Base-by-base conservation (phyloP, 2,329 filamentous ascomycete species). In the Penicillium sp. region DNA sequence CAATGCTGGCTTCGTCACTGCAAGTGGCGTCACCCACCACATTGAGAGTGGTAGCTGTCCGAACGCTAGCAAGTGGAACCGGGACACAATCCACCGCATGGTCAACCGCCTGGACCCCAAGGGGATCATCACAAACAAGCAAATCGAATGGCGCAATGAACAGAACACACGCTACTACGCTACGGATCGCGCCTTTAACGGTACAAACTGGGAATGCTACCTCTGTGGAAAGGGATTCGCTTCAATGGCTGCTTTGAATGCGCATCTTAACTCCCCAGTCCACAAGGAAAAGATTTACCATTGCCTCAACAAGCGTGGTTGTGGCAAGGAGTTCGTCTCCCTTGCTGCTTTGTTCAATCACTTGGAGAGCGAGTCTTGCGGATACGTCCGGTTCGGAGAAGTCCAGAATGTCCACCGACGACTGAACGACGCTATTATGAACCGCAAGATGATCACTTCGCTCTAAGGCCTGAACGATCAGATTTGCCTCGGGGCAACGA, bases 41-140 rank as follows among this genome's bases (percentile, higher is more conserved):
- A 1, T 84, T 1, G 81, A 85, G 55, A 63, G 57, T 0, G 76
- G 75, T 21, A 61, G 69, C 0, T 85, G 81, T 45, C 71, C 72
- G 0, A 62, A 62, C 0, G 76, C 77, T 0, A 65, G 61, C 0
- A 47, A 55, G 3, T 38, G 82, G 2, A 73, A 77, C 58, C 75
- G 76, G 9, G 72, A 78, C 9, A 62, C 54, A 3, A 69, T 84
- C 4, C 75, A 76, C 60, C 53, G 60, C 0, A 60, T 71, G 10
- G 64, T 83, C 7, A 71, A 72, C 2, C 51, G 59, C 13, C 67
- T 69, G 1, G 80, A 84, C 50, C 69, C 71, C 0, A 35, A 67
- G 4, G 73, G 77, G 12, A 3, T 72, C 28, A 73, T 84, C 45
- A 75, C 78, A 6, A 77, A 75, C 50, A 75, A 73, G 3, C 69